Evolutionary conservation across 768 basidiomycete genomes (phyloP), one percentile per base, ranked within the genome.

Genomic region (Solioccasus polychromus): DNA sequence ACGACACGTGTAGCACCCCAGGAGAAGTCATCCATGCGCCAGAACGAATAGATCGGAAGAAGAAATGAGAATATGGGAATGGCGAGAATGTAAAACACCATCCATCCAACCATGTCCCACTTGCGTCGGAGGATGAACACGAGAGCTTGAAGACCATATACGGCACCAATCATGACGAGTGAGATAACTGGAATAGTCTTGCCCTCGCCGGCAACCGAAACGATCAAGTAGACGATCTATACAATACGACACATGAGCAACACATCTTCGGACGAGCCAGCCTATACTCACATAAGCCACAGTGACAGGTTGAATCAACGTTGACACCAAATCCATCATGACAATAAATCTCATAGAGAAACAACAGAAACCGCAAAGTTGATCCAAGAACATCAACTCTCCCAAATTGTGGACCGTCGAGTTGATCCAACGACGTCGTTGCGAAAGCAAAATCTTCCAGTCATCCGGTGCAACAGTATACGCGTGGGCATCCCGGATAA

Each of bases 271-370:
- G 45, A 29, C 17, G 35, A n/a, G 25, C 4, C 30, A 24, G 14
- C 17, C 6, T 0, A 25, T 20, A 79, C 92, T 62, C 61, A 94
- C 92, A 57, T 95, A 96, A 17, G 83, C 89, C 17, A 92, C 87
- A 1, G 85, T 90, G 54, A 93, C 87, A 1, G 91, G 89, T 47
- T 87, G 85, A 22, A 83, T 85, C 43, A 93, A 61, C 2, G 90
- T 92, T 11, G 90, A 92, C 28, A 99, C 63, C 42, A 98, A 71
- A 70, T 98, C 96, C 57, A 99, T 88, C 81, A 99, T 90, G 58
- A 98, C 95, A 29, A 98, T 74, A 64, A 98, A 98, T 11, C 95
- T 83, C 96, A 99, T 98, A 1, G 92, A 96, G 78, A 98, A 98
- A 73, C 92, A 95, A 63, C 95, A 98, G 80, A 98, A 96, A 52